Evolutionary conservation across 129 eudicot species (phyloP).

Genomic region (Scalesia atractyloides): DNA sequence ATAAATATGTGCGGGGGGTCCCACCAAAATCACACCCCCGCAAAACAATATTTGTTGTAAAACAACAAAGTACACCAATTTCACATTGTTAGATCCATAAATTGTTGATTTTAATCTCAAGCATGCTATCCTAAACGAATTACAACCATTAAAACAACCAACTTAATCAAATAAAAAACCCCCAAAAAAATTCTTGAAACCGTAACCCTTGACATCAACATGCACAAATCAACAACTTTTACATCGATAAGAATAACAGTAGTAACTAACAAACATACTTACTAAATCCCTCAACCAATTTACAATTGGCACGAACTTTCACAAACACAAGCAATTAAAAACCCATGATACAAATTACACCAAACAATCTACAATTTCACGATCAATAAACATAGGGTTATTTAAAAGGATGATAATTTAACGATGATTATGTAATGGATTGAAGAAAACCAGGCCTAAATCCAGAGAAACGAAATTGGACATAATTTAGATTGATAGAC

Average conservation of each 20-base stretch:
- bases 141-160: not conserved
- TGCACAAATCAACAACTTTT: constrained; percentile 7
- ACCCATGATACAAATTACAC: constrained; percentile 37
- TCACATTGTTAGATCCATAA: not conserved
- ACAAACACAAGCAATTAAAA: constrained; percentile 25
- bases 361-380: not conserved
- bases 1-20: too few relatives aligned
- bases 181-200: constrained; percentile 37
- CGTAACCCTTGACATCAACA: constrained; percentile 40
- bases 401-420: not conserved
- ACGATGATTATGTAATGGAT: constrained; percentile 11
- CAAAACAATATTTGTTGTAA: not conserved
- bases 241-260: not conserved
- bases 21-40: too few relatives aligned
- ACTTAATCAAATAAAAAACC: not conserved
- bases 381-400: constrained; percentile 34
- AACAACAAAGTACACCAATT: not conserved
- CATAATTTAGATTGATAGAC: constrained; percentile 38
- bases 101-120: not conserved
- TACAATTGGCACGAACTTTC: constrained; percentile 12
- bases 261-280: constrained; percentile 24
- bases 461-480: constrained; percentile 15
- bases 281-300: constrained; percentile 51
- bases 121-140: not conserved
- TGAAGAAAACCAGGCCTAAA: constrained; percentile 3